phyloP scores from a whole-genome alignment of 495 filamentous ascomycete species.

The Recurvomyces mirabilis region DNA sequence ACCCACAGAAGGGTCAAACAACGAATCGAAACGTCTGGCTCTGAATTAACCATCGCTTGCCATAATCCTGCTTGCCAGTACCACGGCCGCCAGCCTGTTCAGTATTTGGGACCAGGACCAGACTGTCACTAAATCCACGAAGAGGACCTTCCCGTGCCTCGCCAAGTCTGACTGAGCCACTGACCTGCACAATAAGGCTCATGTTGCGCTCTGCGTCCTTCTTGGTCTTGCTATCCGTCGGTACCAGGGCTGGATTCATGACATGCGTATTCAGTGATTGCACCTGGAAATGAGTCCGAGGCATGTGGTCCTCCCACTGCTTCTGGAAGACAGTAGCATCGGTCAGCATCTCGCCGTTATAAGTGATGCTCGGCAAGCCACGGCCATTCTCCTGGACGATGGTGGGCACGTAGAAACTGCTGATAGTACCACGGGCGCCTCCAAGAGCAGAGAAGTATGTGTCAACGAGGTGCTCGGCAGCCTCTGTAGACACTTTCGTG shows the following conservation, averaged over 20 bases:
- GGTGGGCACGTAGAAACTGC: conserved; percentile 45
- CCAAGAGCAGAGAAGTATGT: conserved; percentile 38
- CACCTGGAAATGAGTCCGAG: conserved; percentile 47
- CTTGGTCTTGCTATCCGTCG: conserved; percentile 29
- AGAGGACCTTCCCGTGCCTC: conserved; percentile 43
- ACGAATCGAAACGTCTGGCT: conserved; percentile 54
- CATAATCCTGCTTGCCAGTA: conserved; percentile 26
- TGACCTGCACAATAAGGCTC: conserved; percentile 57
- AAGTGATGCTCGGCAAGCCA: conserved; percentile 43
- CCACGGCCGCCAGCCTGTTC: conserved; percentile 38
- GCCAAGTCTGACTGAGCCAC: conserved; percentile 53
- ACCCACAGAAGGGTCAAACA: too few species aligned
- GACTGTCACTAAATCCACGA: conserved; percentile 60
- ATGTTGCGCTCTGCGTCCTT: conserved; percentile 42
- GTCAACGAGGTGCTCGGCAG: conserved; percentile 27
- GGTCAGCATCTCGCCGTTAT: conserved; percentile 52
- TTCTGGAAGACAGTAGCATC: conserved; percentile 47
- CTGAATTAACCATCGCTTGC: conserved; percentile 52
- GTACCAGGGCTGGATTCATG: conserved; percentile 48
- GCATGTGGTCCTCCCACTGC: conserved; percentile 52
- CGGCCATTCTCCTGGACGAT: conserved; percentile 33
- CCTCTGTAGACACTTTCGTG: conserved; percentile 16
- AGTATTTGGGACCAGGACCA: conserved; percentile 67
- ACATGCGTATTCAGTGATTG: conserved; percentile 62
- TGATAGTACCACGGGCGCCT: conserved; percentile 40